A percentile compares a stretch with the other conserved stretches of the same genome.
These are phyloP conservation scores for Alternaria alternata DNA, from an alignment of 2,329 filamentous ascomycete genomes.

Conservation along the genomic window DNA sequence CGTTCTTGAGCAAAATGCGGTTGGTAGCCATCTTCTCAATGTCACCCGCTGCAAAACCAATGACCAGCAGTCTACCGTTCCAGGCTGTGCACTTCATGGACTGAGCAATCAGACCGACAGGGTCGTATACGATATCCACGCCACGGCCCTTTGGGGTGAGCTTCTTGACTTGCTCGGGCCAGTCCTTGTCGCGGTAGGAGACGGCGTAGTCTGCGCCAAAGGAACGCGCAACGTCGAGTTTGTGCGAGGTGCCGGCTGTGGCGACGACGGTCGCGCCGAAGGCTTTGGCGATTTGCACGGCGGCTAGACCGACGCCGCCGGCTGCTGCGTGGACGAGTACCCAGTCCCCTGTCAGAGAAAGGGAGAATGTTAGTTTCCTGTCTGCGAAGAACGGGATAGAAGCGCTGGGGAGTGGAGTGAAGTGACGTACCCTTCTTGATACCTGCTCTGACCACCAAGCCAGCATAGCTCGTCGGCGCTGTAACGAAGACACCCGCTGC, in stretches of 20 bases:
- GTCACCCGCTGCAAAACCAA: constrained; percentile 85
- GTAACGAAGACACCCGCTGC: constrained; percentile 92
- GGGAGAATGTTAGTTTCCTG: background rate
- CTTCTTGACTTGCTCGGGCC: constrained; percentile 75
- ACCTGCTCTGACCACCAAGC: constrained; percentile 77
- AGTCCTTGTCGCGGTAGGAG: constrained; percentile 73
- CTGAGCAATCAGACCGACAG: constrained; percentile 86
- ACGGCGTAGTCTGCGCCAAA: constrained; percentile 88
- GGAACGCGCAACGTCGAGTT: constrained; percentile 77
- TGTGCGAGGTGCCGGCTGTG: constrained; percentile 81
- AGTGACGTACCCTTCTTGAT: constrained; percentile 64
- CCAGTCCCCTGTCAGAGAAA: constrained; percentile 68
- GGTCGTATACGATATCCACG: constrained; percentile 95
- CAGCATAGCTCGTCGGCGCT: constrained; percentile 87
- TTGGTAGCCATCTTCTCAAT: constrained; percentile 96
- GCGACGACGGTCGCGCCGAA: constrained; percentile 92
- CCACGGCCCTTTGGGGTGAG: constrained; percentile 76
- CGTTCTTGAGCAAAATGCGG: constrained; percentile 91
- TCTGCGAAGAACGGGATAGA: background rate
- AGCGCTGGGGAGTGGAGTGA: background rate
- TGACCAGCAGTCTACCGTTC: constrained; percentile 87
- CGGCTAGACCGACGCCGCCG: constrained; percentile 88
- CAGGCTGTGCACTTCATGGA: constrained; percentile 92
- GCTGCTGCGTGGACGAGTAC: constrained; percentile 93
- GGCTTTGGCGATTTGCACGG: constrained; percentile 93